These are phyloP conservation scores for Gyromitra esculenta DNA, from an alignment of 2,329 filamentous ascomycete genomes.

Conservation along the genomic window DNA sequence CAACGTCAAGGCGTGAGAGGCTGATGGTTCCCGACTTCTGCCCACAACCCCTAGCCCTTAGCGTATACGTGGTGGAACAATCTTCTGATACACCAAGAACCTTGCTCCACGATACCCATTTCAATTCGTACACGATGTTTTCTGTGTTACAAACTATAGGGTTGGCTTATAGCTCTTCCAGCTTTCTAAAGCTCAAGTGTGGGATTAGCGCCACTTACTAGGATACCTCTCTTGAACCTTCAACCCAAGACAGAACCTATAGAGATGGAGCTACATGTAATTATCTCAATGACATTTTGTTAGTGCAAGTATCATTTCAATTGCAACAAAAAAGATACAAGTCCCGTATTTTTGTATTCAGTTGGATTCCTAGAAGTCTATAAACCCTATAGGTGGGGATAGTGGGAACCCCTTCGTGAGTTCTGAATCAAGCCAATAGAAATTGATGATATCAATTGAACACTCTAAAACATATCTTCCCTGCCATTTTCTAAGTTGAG, in stretches of 20 bases:
- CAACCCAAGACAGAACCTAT: not conserved
- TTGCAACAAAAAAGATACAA: not conserved
- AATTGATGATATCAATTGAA: too few relatives aligned
- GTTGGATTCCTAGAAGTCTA: not conserved
- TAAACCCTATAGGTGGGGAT: not conserved
- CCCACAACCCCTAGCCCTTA: slow-evolving; percentile 48
- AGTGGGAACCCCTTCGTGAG: not conserved
- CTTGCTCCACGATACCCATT: slow-evolving; percentile 30
- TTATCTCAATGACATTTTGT: not conserved
- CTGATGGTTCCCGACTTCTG: slow-evolving; percentile 4
- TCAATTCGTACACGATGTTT: not conserved
- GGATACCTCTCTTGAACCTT: not conserved
- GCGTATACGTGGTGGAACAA: slow-evolving; percentile 21
- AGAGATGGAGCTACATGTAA: not conserved
- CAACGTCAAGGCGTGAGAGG: slow-evolving; percentile 37
- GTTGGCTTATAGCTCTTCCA: not conserved
- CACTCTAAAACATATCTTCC: not conserved
- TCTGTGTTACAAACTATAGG: not conserved
- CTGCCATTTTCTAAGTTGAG: not conserved
- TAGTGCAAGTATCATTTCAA: not conserved
- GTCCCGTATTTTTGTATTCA: not conserved
- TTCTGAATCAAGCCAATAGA: not conserved
- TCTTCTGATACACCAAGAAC: slow-evolving; percentile 27
- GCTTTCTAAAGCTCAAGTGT: not conserved
- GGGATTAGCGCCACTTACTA: not conserved